Base-by-base conservation (phyloP, 2,329 filamentous ascomycete species). In the Microcyclosporella mali region DNA sequence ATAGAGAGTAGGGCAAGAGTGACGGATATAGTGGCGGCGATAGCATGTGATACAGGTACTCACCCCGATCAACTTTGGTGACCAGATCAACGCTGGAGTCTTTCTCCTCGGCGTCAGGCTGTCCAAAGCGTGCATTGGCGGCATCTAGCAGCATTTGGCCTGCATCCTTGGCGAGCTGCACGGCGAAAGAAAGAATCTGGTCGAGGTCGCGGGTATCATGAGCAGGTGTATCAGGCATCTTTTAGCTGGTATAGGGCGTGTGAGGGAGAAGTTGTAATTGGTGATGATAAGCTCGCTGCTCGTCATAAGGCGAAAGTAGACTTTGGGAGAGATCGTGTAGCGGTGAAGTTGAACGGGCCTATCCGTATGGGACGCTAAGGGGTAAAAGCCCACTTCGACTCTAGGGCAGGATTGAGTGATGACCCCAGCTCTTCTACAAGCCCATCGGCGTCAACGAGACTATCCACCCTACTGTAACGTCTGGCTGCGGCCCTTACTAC, bases 61-160 rank as follows among this genome's bases (percentile, higher is more conserved):
- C 64, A 84, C 82, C 81, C 65, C 84, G 75, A 59, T 88, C 84
- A 1, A 82, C 84, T 65, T 87, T 78, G 8, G 84, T 88, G 15
- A 88, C 84, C 49, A 88, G 77, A 60, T 88, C 85, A 9, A 88
- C 84, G 1, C 83, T 75, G 58, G 78, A 87, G 52, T 85, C 80
- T 62, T 89, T 89, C 64, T 88, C 82, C 6, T 71, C 66, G 41
- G 75, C 71, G 11, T 53, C 39, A 58, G 45, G 50, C 29, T 65
- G 68, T 8, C 64, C 66, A 53, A 75, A 76, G 27, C 81, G 72
- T 49, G 71, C 61, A 50, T 75, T 70, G n/a, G 81, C 77, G 10
- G 77, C 79, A 36, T 79, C 72, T 59, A 84, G 75, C 32, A 88
- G 71, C 57, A 85, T 72, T 41, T 75, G 66, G 6, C 85, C 84